Evolutionary conservation across 2,329 filamentous ascomycete species (phyloP), one percentile per base, ranked within the genome.

Genomic region (Epichloe gansuensis): DNA sequence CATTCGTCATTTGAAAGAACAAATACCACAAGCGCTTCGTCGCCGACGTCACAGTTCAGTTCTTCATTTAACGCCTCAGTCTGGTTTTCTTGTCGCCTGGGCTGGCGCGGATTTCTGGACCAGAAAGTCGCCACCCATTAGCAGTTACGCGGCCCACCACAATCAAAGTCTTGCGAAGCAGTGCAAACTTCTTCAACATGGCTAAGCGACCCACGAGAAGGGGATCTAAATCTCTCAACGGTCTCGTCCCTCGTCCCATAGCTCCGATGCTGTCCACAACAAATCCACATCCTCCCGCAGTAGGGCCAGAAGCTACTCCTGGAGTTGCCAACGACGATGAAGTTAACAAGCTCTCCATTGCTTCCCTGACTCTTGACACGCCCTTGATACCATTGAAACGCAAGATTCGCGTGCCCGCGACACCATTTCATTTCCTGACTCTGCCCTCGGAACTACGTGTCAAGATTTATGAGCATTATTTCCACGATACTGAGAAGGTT

Each of bases 371-470:
- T 1, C 64, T 78, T 28, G 67, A 70, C 48, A 67, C 68, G 2
- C 63, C 60, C n/a, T 58, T 61, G 4, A 62, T 57, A 55, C 67
- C 64, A 2, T 56, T 69, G n/a, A 58, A 46, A 34, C 61, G 62
- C 25, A 71, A 65, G 59, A 52, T 54, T 7, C 64, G 63, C 8
- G 60, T 60, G 0, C 68, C 69, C 17, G 62, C 67, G 2, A 64
- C 67, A 45, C 74, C 78, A 0, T 88, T 88, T 52, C 77, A 71
- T 7, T 86, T 90, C 64, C 74, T 89, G 54, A 71, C 77, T 34
- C 70, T 91, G 1, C 86, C 86, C 0, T 75, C 79, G 0, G 86
- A 91, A 62, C 66, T 91, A 34, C 82, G 86, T 7, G 71, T 85
- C 54, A 79, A 81, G 59, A 77, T 91, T 12, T 90, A 89, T 63